Base-by-base conservation (phyloP, 192 early-diverging fungal species). In the Entomortierella lignicola region DNA sequence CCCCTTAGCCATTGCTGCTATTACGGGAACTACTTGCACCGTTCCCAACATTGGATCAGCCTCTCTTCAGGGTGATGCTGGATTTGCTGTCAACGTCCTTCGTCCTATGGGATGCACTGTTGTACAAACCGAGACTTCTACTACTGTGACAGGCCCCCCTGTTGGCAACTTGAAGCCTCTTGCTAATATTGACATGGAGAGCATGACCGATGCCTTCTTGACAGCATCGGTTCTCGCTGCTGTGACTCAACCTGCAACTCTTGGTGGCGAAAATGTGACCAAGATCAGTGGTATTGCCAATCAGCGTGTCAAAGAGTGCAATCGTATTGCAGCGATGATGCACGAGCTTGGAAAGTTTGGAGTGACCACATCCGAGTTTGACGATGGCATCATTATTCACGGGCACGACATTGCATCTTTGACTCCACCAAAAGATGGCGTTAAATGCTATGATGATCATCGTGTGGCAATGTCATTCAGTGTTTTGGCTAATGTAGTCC, bases 121-220 rank as follows among this genome's bases (percentile, higher is more conserved):
- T 20, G 88, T 86, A 31, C 98, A 99, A 82, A 96, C 97, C 5
- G 91, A 83, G 41, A 91, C 91, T 4, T 89, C 93, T 6, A 99
- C 98, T 1, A 98, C 94, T 0, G 98, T 99, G 18, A 81, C 83
- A 37, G 98, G 98, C 0, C 98, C 98, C 23, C 80, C 89, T 27
- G 77, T 86, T 21, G 93, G 93, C 15, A 67, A 70, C 48, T 84
- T 99, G 48, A 69, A 63, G 32, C 91, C 96, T 31, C 74, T 99
- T 20, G 75, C 89, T 12, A 69, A 84, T 30, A 92, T 99, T 62
- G 94, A 99, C 77, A 99, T 99, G 98, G 96, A 97, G 84, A 93
- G 94, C 20, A 97, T 99, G 97, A 99, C 98, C 0, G 98, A 99
- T 71, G 98, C 98, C 13, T 99, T 99, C 86, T 85, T 99, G 69